Evolutionary conservation across 2,329 filamentous ascomycete genomes (phyloP).

Genomic region (Didymosphaeria variabile): DNA sequence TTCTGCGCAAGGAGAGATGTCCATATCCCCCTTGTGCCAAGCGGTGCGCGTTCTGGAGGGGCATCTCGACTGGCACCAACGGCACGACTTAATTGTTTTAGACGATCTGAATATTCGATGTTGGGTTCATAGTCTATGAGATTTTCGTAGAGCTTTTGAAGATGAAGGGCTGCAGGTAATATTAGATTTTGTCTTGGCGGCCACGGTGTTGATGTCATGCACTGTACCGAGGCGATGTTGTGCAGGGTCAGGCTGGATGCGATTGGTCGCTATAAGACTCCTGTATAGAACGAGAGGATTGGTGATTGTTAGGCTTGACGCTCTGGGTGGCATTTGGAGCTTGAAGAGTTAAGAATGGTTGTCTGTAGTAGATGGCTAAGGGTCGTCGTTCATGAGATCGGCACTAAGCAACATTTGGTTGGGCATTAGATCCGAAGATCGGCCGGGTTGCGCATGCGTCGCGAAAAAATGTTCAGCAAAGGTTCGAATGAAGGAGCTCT

Average conservation of each 20-base stretch:
- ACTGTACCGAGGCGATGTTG: slow-evolving; percentile 69
- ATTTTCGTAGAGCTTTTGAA: slow-evolving; percentile 78
- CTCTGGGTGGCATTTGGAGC: slow-evolving; percentile 45
- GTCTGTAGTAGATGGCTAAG: slow-evolving; percentile 27
- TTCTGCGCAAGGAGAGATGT: slow-evolving; percentile 62
- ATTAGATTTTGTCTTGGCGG: slow-evolving; percentile 25
- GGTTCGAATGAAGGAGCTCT: neutral
- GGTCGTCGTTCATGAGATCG: slow-evolving; percentile 26
- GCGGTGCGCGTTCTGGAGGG: slow-evolving; percentile 26
- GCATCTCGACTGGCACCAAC: slow-evolving; percentile 42
- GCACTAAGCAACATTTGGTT: slow-evolving; percentile 35
- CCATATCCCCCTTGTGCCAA: slow-evolving; percentile 60
- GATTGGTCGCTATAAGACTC: slow-evolving; percentile 71
- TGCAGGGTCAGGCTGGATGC: slow-evolving; percentile 73
- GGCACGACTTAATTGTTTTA: slow-evolving; percentile 66
- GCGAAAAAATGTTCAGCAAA: neutral
- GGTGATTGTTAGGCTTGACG: slow-evolving; percentile 58
- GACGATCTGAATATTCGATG: slow-evolving; percentile 71
- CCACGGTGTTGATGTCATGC: slow-evolving; percentile 47
- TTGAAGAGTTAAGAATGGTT: slow-evolving; percentile 18
- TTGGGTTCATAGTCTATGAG: slow-evolving; percentile 82
- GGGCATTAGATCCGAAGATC: slow-evolving; percentile 22
- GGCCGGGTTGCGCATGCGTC: neutral
- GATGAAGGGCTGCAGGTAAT: slow-evolving; percentile 67
- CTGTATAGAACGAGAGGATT: slow-evolving; percentile 82